Evolutionary conservation across 805 yeast species (phyloP), one percentile per base, ranked within the genome.

Genomic region (Yarrowia sp.): DNA sequence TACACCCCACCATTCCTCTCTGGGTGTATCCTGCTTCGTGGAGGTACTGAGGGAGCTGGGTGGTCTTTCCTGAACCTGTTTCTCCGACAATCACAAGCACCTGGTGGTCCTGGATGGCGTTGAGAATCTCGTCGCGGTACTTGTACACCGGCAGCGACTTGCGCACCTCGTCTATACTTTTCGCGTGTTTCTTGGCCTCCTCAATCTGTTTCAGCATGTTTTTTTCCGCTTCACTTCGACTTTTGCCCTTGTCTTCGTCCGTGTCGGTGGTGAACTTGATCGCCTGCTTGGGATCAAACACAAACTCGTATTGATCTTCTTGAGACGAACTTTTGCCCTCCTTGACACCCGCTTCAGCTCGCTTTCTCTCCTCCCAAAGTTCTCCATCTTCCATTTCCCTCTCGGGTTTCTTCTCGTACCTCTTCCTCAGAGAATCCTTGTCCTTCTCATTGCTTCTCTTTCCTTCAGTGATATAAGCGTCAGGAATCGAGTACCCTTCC

Each of bases 21-120:
- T 80, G 73, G 1, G 92, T 83, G 72, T 87, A 92, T 0, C 97
- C 97, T 24, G 89, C 93, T 73, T 92, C 97, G 68, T 86, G 85
- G 13, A 93, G 78, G 74, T 87, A 93, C 73, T 93, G 98, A 0
- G 98, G 97, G 10, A 93, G 76, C 76, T 93, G 98, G 0, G 98
- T 93, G 0, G 98, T 93, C 74, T 93, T 93, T 73, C 98, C 98
- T 0, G 97, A 92, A 53, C 98, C 96, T 0, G 96, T 90, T 75
- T 90, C 96, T 68, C 96, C 96, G 46, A 90, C 94, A 39, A 90
- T 86, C 49, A 90, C 87, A 43, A 90, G 72, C 0, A 88, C 86
- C 74, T 91, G 97, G 72, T 89, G 83, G 34, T 83, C 79, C 30
- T 77, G 75, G 10, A 93, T 83, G 0, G 91, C 87, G 0, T 81